Conservation (phyloP, 2,329 filamentous ascomycete genomes). For the Talaromyces albobiverticillius region DNA sequence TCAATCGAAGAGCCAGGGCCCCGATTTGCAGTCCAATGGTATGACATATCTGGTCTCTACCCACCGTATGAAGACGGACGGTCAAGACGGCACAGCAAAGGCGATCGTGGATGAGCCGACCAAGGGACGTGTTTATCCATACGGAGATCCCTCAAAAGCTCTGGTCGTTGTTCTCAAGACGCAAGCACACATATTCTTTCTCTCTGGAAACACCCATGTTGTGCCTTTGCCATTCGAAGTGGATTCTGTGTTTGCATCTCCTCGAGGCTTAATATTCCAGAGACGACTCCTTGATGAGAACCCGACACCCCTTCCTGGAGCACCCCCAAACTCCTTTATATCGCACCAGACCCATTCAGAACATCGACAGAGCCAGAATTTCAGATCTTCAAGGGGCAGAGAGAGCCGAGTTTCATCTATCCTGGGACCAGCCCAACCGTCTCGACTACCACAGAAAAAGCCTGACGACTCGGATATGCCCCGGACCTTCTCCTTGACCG, state of each 20-base stretch:
- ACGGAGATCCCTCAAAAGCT: conserved; percentile 50
- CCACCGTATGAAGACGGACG: background rate
- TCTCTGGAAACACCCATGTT: conserved; percentile 82
- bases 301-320: conserved; percentile 39
- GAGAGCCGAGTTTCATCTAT: conserved; percentile 46
- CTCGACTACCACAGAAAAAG: conserved; percentile 56
- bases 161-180: conserved; percentile 89
- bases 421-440: conserved; percentile 53
- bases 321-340: conserved; percentile 80
- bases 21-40: background rate
- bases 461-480: conserved; percentile 54
- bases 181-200: conserved; percentile 89
- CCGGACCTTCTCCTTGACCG: conserved; percentile 75
- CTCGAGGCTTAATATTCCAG: conserved; percentile 81
- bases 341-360: conserved; percentile 57
- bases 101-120: conserved; percentile 15
- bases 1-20: conserved; percentile 2
- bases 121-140: background rate
- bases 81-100: background rate
- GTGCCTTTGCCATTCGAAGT: conserved; percentile 94
- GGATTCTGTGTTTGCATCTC: conserved; percentile 77
- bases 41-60: background rate
- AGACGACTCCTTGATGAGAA: conserved; percentile 59
- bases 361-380: conserved; percentile 32
- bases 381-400: conserved; percentile 31